Conservation (phyloP, 257 asterid genomes). For the Gentiana straminea region DNA sequence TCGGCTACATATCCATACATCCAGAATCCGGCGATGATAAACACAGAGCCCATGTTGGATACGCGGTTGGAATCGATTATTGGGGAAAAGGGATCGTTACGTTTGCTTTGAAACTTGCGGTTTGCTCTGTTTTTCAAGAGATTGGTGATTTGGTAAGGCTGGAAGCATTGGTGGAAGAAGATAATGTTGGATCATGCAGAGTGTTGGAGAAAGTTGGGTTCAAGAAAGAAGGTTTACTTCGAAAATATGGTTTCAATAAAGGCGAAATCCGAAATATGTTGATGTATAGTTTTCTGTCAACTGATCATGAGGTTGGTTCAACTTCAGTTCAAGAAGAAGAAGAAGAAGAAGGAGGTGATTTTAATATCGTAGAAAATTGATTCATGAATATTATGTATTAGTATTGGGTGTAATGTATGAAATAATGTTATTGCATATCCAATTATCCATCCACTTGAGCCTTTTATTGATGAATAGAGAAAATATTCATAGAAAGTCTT, state of each 20-base stretch:
- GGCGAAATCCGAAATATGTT: slow-evolving; percentile 54
- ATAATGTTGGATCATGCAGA: slow-evolving; percentile 51
- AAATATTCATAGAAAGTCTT: no score
- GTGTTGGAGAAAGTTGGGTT: slow-evolving; percentile 60
- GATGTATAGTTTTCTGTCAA: slow-evolving; percentile 46
- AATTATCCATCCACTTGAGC: no score
- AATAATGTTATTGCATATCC: no score
- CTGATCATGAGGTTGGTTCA: slow-evolving; percentile 11
- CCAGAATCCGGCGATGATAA: slow-evolving; percentile 36
- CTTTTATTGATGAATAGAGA: no score
- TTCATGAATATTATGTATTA: no score
- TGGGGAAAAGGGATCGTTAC: slow-evolving; percentile 63
- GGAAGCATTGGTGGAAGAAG: slow-evolving; percentile 66
- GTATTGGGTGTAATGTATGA: no score
- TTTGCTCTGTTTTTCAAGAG: slow-evolving; percentile 33
- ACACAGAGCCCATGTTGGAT: slow-evolving; percentile 58
- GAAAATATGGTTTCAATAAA: slow-evolving; percentile 58
- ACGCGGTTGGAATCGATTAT: slow-evolving; percentile 34
- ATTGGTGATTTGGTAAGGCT: slow-evolving; percentile 42
- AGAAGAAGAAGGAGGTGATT: no score
- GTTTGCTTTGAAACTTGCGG: slow-evolving; percentile 33
- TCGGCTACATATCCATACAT: slow-evolving; percentile 51
- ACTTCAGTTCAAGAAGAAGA: no score
- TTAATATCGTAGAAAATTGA: no score
- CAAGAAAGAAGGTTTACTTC: slow-evolving; percentile 44